These are phyloP conservation scores for Tricholoma matsutake DNA, from an alignment of 768 basidiomycete genomes.

Conservation along the genomic window DNA sequence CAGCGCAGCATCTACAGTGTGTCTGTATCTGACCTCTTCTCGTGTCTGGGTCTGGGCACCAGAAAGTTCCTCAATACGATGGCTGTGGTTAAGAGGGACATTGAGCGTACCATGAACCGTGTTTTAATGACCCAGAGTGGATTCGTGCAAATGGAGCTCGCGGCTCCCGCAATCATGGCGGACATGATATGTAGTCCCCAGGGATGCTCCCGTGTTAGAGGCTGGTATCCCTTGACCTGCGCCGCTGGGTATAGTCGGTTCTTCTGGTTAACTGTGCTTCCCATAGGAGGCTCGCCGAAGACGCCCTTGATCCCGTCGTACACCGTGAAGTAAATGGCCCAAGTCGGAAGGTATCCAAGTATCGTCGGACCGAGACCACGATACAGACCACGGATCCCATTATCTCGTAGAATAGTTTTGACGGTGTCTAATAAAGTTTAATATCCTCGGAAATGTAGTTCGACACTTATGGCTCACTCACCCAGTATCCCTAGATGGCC, in stretches of 20 bases:
- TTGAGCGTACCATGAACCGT: constrained; percentile 82
- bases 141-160: constrained; percentile 91
- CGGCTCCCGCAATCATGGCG: constrained; percentile 93
- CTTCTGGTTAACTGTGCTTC: constrained; percentile 18
- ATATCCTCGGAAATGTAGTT: background rate
- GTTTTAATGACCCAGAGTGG: constrained; percentile 99
- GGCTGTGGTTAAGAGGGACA: constrained; percentile 5
- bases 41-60: constrained; percentile 73
- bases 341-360: constrained; percentile 95
- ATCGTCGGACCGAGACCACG: constrained; percentile 97
- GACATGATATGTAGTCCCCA: constrained; percentile 90
- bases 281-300: constrained; percentile 67
- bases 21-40: constrained; percentile 75
- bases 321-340: constrained; percentile 98
- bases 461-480: constrained; percentile 33
- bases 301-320: constrained; percentile 92
- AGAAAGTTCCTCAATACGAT: constrained; percentile 5
- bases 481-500: constrained; percentile 78
- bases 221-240: constrained; percentile 84
- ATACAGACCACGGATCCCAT: constrained; percentile 89
- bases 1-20: constrained; percentile 85
- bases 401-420: constrained; percentile 45
- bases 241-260: constrained; percentile 76
- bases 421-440: constrained; percentile 31
- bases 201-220: constrained; percentile 73